Conservation (phyloP, 306 rosid genomes). For the Vigna radiata region DNA sequence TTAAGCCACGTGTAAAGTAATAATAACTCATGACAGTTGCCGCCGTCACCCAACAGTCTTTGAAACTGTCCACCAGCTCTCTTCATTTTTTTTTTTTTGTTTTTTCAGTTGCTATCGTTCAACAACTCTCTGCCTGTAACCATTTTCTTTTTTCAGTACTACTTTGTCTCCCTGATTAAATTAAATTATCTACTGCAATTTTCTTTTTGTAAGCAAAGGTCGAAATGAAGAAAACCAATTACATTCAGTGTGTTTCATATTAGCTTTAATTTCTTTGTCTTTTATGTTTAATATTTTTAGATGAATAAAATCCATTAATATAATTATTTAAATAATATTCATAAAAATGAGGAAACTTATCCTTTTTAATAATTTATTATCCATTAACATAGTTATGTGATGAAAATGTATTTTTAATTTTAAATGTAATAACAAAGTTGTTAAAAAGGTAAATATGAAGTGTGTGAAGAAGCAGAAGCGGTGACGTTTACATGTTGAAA, state of each 20-base stretch:
- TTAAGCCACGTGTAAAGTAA: not conserved
- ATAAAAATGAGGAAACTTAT: too few species aligned
- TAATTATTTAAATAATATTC: too few species aligned
- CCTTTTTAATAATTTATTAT: too few species aligned
- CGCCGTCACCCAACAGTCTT: not conserved
- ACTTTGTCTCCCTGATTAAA: not conserved
- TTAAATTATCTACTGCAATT: not conserved
- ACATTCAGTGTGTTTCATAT: too few species aligned
- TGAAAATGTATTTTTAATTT: too few species aligned
- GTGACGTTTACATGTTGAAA: not conserved
- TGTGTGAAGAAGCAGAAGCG: not conserved
- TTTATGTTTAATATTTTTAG: too few species aligned
- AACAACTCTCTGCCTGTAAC: not conserved
- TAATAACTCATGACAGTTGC: not conserved
- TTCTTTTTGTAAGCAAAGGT: not conserved
- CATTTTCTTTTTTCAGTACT: not conserved
- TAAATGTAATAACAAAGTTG: too few species aligned
- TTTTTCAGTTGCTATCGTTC: too few species aligned
- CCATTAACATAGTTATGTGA: too few species aligned
- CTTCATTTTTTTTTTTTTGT: not conserved
- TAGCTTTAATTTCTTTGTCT: too few species aligned
- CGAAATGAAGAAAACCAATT: too few species aligned
- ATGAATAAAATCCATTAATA: too few species aligned
- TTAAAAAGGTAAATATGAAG: not conserved
- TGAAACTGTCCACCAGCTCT: not conserved